A percentile compares a stretch with the other conserved stretches of the same genome.
phyloP scores from a whole-genome alignment of 2,329 filamentous ascomycete genomes.

The Diaporthe sp. region DNA sequence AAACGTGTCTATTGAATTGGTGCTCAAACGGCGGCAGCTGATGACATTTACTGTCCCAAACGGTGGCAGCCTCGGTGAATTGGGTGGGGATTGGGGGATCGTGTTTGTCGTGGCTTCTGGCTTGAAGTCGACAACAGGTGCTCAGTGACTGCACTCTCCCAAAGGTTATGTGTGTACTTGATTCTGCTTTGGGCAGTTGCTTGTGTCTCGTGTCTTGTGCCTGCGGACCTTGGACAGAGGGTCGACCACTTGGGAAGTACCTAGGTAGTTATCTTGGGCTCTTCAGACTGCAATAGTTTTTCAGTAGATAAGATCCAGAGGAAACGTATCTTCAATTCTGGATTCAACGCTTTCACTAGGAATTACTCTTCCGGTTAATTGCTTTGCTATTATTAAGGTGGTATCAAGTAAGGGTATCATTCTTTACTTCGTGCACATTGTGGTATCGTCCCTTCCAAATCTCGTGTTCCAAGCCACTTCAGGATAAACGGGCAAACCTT shows the following conservation, averaged over 20 bases:
- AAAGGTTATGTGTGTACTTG: neutral
- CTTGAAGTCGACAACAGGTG: neutral
- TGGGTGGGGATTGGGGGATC: neutral
- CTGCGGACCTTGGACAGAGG: neutral
- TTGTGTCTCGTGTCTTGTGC: neutral
- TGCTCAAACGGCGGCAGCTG: neutral
- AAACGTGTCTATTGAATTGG: neutral
- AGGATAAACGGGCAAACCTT: neutral
- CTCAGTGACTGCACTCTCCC: neutral
- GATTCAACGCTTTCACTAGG: neutral
- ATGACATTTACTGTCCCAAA: neutral
- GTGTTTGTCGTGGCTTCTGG: neutral
- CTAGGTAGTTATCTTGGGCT: neutral
- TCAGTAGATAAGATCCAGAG: neutral
- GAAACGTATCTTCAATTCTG: neutral
- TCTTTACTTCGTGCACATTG: neutral
- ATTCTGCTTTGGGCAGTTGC: neutral
- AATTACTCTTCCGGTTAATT: no score
- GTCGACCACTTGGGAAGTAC: neutral
- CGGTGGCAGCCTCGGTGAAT: neutral
- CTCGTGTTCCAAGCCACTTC: neutral
- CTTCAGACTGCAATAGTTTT: neutral
- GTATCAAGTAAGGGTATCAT: constrained; percentile 35
- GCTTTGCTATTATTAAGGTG: constrained; percentile 13
- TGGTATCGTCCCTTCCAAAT: constrained; percentile 5